These are phyloP conservation scores for Colletotrichum spinosum DNA, from an alignment of 2,329 filamentous ascomycete genomes.

Conservation along the genomic window DNA sequence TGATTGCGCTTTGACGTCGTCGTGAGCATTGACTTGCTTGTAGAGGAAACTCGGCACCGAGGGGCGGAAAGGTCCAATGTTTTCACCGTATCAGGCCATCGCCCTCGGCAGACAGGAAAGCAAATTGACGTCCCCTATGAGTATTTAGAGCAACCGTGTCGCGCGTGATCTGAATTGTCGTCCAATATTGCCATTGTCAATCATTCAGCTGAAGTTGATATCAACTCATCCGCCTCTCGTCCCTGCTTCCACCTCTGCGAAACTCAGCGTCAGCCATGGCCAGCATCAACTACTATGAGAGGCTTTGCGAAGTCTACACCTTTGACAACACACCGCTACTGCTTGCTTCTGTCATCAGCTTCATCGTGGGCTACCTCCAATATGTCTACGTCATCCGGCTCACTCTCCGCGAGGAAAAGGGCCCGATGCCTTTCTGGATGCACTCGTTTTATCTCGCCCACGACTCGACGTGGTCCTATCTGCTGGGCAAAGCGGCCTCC, in stretches of 20 bases:
- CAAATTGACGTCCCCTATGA: too few relatives aligned
- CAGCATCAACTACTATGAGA: conserved; percentile 16
- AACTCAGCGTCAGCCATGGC: background rate
- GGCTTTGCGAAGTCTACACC: conserved; percentile 7
- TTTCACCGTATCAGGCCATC: background rate
- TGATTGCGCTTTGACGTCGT: background rate
- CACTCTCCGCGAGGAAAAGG: conserved; percentile 27
- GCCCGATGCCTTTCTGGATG: conserved; percentile 38
- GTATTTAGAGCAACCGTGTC: too few relatives aligned
- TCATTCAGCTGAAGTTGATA: too few relatives aligned
- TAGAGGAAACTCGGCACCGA: conserved; percentile 23
- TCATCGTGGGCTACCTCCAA: conserved; percentile 32
- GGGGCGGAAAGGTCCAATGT: background rate
- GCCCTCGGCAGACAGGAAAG: background rate
- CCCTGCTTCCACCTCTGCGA: too few relatives aligned
- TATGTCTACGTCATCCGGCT: conserved; percentile 34
- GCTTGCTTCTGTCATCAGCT: conserved; percentile 2
- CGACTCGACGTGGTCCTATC: conserved; percentile 35
- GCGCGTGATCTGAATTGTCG: too few relatives aligned
- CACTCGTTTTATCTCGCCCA: conserved; percentile 38
- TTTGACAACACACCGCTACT: conserved; percentile 21
- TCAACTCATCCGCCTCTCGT: too few relatives aligned
- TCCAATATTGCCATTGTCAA: too few relatives aligned
- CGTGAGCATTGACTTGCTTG: conserved; percentile 1
- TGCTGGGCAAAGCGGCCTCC: conserved; percentile 17